phyloP scores from a whole-genome alignment of 2,329 filamentous ascomycete species.

The Hymenoscyphus scutula region DNA sequence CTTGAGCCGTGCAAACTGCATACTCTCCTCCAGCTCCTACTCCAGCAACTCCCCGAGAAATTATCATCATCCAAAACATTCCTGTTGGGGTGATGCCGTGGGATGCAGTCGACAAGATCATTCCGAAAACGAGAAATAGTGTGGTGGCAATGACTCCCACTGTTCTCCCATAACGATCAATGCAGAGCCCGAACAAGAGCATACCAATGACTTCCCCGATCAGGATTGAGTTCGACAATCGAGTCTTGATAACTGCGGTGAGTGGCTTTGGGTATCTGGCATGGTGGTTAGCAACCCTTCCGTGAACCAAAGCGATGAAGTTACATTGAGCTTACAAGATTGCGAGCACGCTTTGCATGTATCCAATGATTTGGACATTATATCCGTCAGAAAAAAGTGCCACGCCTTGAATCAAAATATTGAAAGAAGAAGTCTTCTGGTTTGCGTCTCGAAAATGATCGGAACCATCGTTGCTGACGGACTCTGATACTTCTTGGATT shows the following conservation, averaged over 20 bases:
- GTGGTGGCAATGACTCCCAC: constrained; percentile 48
- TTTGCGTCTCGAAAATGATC: background rate
- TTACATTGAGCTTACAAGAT: constrained; percentile 30
- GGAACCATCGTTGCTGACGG: background rate
- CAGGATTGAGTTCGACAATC: constrained; percentile 53
- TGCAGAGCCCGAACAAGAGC: constrained; percentile 50
- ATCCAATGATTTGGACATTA: constrained; percentile 39
- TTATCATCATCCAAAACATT: constrained; percentile 46
- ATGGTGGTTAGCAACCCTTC: background rate
- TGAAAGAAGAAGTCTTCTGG: constrained; percentile 32
- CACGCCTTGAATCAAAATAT: constrained; percentile 39
- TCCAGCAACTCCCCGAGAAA: constrained; percentile 44
- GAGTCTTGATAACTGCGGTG: constrained; percentile 26
- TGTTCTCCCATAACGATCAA: constrained; percentile 47
- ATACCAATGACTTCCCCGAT: constrained; percentile 57
- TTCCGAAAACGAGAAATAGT: constrained; percentile 37
- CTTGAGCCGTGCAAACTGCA: constrained; percentile 48
- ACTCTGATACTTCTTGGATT: background rate
- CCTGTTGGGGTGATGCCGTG: background rate
- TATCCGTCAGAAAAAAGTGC: constrained; percentile 41
- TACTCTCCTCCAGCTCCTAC: constrained; percentile 49
- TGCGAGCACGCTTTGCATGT: constrained; percentile 39
- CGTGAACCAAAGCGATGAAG: too few relatives aligned
- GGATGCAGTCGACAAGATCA: background rate
- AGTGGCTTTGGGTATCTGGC: constrained; percentile 5